Percentiles rank a stretch among this genome's conserved stretches.
These are phyloP conservation scores for Xanthoparmelia taractica DNA, from an alignment of 495 filamentous ascomycete genomes.

Conservation along the genomic window DNA sequence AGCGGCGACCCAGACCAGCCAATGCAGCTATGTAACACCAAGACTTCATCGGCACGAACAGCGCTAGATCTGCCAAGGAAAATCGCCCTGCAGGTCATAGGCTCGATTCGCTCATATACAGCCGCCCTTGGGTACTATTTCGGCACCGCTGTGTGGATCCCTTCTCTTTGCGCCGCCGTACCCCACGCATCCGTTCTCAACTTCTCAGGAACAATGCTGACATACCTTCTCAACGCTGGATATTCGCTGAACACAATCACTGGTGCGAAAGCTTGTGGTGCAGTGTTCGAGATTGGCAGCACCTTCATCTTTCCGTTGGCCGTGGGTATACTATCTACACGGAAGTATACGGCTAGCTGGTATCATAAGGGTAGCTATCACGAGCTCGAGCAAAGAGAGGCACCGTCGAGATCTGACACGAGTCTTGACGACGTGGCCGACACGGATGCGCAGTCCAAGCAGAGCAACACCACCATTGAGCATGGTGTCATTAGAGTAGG, in stretches of 20 bases:
- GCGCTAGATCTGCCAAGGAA: neutral
- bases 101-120: neutral
- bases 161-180: constrained; percentile 9
- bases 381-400: neutral
- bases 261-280: constrained; percentile 5
- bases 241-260: constrained; percentile 9
- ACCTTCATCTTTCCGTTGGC: constrained; percentile 11
- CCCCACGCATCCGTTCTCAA: constrained; percentile 9
- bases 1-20: neutral
- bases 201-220: constrained; percentile 12
- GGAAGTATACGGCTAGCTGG: neutral
- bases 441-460: neutral
- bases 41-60: neutral
- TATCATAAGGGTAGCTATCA: neutral
- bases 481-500: constrained; percentile 1
- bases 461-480: neutral
- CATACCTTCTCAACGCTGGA: constrained; percentile 11
- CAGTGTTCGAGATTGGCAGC: constrained; percentile 7
- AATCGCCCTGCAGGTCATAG: neutral
- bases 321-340: constrained; percentile 1
- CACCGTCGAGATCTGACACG: neutral
- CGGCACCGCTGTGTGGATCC: neutral
- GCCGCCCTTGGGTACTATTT: constrained; percentile 1
- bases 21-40: constrained; percentile 3
- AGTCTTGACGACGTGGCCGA: neutral